Evolutionary conservation across 1,284 basidiomycete species (phyloP).

Genomic region (Inonotus hispidus): DNA sequence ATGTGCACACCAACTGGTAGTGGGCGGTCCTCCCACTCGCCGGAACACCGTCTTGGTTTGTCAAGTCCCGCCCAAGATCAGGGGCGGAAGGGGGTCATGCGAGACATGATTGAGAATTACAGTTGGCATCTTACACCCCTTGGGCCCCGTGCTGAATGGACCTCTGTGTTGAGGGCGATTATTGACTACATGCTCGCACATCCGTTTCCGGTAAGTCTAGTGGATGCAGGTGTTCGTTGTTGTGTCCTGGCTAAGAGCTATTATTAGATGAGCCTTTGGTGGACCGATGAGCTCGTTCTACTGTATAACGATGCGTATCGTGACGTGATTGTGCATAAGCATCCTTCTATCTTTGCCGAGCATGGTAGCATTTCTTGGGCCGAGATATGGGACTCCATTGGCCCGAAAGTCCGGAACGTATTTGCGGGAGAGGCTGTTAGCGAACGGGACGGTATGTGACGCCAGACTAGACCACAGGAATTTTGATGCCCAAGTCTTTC

Average conservation of each 20-base stretch:
- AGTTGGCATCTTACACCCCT: slow-evolving; percentile 19
- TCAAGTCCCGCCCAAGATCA: not conserved
- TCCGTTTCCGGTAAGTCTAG: slow-evolving; percentile 18
- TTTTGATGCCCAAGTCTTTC: not conserved
- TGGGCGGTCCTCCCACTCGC: slow-evolving; percentile 10
- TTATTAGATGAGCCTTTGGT: slow-evolving; percentile 19
- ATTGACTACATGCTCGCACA: slow-evolving; percentile 17
- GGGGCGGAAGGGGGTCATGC: slow-evolving; percentile 11
- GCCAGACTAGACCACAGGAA: not conserved
- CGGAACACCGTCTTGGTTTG: slow-evolving; percentile 3
- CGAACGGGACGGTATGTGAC: slow-evolving; percentile 16
- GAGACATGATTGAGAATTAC: slow-evolving; percentile 17
- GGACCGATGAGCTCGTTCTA: slow-evolving; percentile 19
- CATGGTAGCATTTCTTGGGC: slow-evolving; percentile 19
- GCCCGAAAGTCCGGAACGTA: slow-evolving; percentile 13
- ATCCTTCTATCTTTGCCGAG: slow-evolving; percentile 20
- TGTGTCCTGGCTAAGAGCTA: not conserved
- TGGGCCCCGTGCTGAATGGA: slow-evolving; percentile 18
- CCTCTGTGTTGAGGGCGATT: slow-evolving; percentile 1
- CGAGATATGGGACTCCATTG: slow-evolving; percentile 20
- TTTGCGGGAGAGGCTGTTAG: slow-evolving; percentile 17
- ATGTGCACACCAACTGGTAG: not conserved
- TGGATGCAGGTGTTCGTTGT: not conserved
- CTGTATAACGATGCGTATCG: slow-evolving; percentile 21
- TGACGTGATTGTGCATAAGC: slow-evolving; percentile 19